Evolutionary conservation across 352 stramenopile genomes (phyloP).

Genomic region (Pythium insidiosum): DNA sequence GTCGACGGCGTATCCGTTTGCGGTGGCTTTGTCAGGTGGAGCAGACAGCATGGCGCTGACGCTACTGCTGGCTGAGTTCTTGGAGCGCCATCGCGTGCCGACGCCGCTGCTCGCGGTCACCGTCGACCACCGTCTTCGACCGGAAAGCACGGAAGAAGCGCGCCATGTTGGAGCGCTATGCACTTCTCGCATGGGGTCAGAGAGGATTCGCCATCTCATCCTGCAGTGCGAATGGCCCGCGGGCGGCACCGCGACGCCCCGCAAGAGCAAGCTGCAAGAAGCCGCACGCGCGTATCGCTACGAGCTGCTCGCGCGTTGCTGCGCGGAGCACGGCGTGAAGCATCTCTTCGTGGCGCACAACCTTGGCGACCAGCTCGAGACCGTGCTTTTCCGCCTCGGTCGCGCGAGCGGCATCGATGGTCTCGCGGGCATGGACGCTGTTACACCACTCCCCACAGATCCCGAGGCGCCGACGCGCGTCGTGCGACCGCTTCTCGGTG

Average conservation of each 20-base stretch:
- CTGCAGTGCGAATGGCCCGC: conserved; percentile 56
- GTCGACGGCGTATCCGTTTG: conserved; percentile 34
- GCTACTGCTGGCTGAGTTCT: conserved; percentile 60
- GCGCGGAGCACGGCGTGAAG: conserved; percentile 37
- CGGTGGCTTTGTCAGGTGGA: conserved; percentile 67
- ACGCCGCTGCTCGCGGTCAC: conserved; percentile 73
- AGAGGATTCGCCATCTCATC: conserved; percentile 50
- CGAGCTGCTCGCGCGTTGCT: conserved; percentile 42
- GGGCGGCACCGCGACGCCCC: conserved; percentile 16
- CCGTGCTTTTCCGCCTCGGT: conserved; percentile 68
- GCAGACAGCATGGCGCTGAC: conserved; percentile 78
- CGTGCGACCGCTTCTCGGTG: conserved; percentile 49
- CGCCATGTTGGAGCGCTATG: conserved; percentile 37
- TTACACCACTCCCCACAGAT: conserved; percentile 1
- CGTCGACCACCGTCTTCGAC: conserved; percentile 65
- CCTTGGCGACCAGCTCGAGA: conserved; percentile 73
- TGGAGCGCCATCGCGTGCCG: conserved; percentile 31
- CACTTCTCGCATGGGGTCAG: conserved; percentile 20
- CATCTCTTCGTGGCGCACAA: conserved; percentile 78
- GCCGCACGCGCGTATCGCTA: conserved; percentile 63
- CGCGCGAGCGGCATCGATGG: conserved; percentile 70
- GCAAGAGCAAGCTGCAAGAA: conserved; percentile 71
- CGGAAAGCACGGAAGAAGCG: conserved; percentile 58
- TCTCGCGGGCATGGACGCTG: conserved; percentile 48
- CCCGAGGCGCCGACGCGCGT: conserved; percentile 14